These are phyloP conservation scores for Blastocystis sp. DNA, from an alignment of 352 stramenopile genomes.

Conservation along the genomic window DNA sequence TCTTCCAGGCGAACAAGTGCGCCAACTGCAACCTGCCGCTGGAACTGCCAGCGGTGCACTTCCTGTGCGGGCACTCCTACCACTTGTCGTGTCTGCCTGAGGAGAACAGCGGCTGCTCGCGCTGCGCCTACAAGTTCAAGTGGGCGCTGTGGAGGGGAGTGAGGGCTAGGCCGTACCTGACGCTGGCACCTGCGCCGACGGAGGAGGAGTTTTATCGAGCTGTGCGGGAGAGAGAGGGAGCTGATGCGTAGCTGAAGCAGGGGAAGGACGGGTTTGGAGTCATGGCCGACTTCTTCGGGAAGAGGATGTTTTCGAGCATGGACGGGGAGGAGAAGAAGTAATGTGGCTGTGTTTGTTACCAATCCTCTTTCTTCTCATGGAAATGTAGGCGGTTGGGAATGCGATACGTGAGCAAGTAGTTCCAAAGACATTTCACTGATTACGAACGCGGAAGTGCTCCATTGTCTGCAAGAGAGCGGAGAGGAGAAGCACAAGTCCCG, in stretches of 20 bases:
- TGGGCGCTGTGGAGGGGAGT: not conserved
- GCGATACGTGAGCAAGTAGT: not conserved
- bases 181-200: constrained; percentile 16
- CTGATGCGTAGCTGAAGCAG: not conserved
- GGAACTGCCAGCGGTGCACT: constrained; percentile 84
- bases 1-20: constrained; percentile 84
- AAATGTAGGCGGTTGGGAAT: not conserved
- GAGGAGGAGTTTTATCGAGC: constrained; percentile 22
- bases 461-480: not conserved
- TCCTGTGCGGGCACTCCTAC: constrained; percentile 86
- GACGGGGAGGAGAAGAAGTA: not conserved
- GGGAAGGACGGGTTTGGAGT: constrained; percentile 30
- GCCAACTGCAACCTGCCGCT: constrained; percentile 83
- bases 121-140: constrained; percentile 64
- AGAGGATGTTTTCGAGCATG: constrained; percentile 51
- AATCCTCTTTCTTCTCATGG: constrained; percentile 7
- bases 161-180: constrained; percentile 13
- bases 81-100: constrained; percentile 71
- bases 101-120: not conserved
- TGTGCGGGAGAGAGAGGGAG: not conserved
- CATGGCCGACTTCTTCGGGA: constrained; percentile 27
- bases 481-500: not conserved
- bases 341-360: not conserved
- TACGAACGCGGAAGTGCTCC: constrained; percentile 30
- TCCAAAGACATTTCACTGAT: constrained; percentile 45